Evolutionary conservation across 2,329 filamentous ascomycete species (phyloP), one percentile per base, ranked within the genome.

Genomic region (Colletotrichum coccodes): DNA sequence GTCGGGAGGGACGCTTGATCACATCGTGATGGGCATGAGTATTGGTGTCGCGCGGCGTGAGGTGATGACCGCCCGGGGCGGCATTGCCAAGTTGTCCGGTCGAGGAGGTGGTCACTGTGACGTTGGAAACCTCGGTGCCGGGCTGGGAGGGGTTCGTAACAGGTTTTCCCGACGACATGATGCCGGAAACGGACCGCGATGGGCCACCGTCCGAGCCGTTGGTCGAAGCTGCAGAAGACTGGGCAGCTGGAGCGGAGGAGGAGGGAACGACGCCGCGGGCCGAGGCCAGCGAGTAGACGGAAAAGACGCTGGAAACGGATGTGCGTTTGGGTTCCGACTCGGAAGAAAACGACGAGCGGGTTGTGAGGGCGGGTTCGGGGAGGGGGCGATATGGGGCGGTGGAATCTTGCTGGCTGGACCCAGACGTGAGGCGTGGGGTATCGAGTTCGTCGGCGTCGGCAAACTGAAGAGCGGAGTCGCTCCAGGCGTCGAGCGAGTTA

Each of bases 261-360:
- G 82, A 78, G 18, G 76, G 49, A 36, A 53, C 68, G 32, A 84
- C 81, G 36, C 84, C 86, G 52, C 86, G 86, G 60, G 84, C 87
- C 6, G 91, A 92, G 50, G 88, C 87, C 28, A 92, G 80, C 36
- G 92, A 94, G 75, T 92, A 92, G 58, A 93, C 82, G 1, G 92
- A 95, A 75, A 92, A 92, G 60, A 93, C 81, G 1, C 92, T 95
- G 8, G 91, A 93, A 68, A 91, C 87, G 28, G 92, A 94, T 76
- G 92, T 84, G 58, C 92, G 89, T 74, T 93, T 92, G 50, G 83
- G 83, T 44, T 91, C 83, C 26, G 78, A 75, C 23, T 87, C 85
- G 18, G 86, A 86, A 16, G 86, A 86, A 67, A 84, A 78, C 14
- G 87, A 87, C 23, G 83, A 81, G 60, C 82, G 81, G 46, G 82